Conservation (phyloP, 305 asterid genomes). For the Solanum chacoense region DNA sequence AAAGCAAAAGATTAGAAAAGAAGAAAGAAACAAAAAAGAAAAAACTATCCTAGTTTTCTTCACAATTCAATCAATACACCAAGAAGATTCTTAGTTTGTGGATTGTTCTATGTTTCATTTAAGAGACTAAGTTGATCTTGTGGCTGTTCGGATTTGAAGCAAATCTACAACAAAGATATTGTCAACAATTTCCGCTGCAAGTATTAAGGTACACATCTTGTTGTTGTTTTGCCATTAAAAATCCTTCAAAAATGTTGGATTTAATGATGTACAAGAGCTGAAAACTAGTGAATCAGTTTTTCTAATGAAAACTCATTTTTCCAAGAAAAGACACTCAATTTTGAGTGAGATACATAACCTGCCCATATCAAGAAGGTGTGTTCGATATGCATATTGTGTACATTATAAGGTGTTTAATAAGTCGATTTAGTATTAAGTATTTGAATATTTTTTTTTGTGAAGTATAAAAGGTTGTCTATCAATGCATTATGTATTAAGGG, state of each 20-base stretch:
- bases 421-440: no score
- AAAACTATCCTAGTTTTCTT: background rate
- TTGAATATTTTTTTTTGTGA: background rate
- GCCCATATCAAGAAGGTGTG: background rate
- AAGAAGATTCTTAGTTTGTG: background rate
- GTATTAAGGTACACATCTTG: background rate
- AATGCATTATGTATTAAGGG: background rate
- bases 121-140: background rate
- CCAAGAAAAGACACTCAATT: background rate
- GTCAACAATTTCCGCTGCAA: background rate
- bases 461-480: background rate
- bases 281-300: no score
- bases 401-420: background rate
- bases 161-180: background rate
- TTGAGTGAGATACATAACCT: background rate
- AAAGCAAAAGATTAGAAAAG: background rate
- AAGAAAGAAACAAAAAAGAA: no score
- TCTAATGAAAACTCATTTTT: no score
- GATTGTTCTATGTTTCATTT: background rate
- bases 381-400: no score
- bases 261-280: background rate
- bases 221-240: background rate
- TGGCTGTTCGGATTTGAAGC: background rate
- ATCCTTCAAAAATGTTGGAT: no score
- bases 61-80: background rate